Percentiles rank a stretch among this genome's conserved stretches.
phyloP scores from a whole-genome alignment of 1,284 basidiomycete genomes.

The Taiwanofungus camphoratus region DNA sequence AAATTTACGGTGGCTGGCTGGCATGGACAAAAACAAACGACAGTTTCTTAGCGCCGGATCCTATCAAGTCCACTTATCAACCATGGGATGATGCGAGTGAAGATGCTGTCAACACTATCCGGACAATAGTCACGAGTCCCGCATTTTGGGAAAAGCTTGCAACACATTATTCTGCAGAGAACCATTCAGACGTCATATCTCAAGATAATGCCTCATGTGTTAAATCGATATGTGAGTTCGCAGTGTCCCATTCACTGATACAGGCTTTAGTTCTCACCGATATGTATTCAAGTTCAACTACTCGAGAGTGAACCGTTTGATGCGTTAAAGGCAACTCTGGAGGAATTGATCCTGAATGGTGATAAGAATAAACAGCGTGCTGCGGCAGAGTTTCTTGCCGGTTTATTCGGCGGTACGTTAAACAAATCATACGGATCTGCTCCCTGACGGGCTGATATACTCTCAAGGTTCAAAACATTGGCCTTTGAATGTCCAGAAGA shows the following conservation, averaged over 20 bases:
- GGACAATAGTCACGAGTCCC: conserved; percentile 36
- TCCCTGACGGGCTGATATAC: not conserved
- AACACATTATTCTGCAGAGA: conserved; percentile 62
- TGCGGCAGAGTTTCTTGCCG: conserved; percentile 82
- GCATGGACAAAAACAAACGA: conserved; percentile 44
- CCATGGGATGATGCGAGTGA: conserved; percentile 50
- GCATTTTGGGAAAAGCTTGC: conserved; percentile 59
- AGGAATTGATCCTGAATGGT: conserved; percentile 48
- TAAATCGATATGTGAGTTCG: conserved; percentile 62
- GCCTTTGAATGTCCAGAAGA: conserved; percentile 64
- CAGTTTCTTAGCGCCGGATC: conserved; percentile 44
- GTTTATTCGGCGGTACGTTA: conserved; percentile 56
- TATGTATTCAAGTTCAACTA: conserved; percentile 49
- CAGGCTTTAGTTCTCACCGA: conserved; percentile 3
- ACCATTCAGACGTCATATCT: conserved; percentile 49
- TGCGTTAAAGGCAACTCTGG: conserved; percentile 46
- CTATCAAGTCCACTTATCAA: conserved; percentile 42
- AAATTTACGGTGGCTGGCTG: conserved; percentile 54
- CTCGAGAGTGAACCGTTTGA: conserved; percentile 62
- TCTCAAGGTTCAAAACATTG: conserved; percentile 80
- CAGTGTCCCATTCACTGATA: not conserved
- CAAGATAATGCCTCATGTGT: conserved; percentile 68
- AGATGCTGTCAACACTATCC: conserved; percentile 42
- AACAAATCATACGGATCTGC: not conserved
- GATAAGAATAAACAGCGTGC: conserved; percentile 85